These are phyloP conservation scores for Nymphaea thermarum DNA, from an alignment of 164 flowering plant genomes.

Conservation along the genomic window DNA sequence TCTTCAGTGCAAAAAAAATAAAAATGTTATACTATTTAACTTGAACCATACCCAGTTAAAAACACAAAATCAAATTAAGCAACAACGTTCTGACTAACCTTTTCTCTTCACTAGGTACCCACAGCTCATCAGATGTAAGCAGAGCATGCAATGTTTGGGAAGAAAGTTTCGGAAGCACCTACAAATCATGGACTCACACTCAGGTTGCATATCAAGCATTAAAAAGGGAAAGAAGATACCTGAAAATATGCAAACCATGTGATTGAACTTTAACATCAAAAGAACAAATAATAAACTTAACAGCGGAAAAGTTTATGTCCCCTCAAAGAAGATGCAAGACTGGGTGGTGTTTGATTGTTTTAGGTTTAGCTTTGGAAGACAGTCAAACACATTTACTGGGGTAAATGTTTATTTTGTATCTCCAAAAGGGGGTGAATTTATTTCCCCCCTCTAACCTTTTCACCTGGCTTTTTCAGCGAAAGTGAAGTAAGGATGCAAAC, in stretches of 20 bases:
- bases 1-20: constrained; percentile 22
- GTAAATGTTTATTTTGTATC: no score
- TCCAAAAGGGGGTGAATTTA: no score
- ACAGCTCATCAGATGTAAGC: constrained; percentile 82
- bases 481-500: no score
- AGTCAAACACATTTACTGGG: no score
- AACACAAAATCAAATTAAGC: background rate
- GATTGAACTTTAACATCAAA: no score
- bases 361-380: no score
- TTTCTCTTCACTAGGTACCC: constrained; percentile 94
- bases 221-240: background rate
- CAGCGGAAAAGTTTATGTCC: no score
- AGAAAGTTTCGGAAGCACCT: constrained; percentile 95
- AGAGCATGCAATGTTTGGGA: constrained; percentile 81
- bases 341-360: no score
- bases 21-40: background rate
- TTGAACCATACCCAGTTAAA: background rate
- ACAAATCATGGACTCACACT: constrained; percentile 8
- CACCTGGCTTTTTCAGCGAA: no score
- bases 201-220: background rate
- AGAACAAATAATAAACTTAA: no score
- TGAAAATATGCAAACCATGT: background rate
- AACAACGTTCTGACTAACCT: constrained; percentile 34
- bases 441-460: no score
- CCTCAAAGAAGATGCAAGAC: no score